Evolutionary conservation across 2,329 filamentous ascomycete genomes (phyloP), one percentile per base, ranked within the genome.

Genomic region (Claviceps paspali): DNA sequence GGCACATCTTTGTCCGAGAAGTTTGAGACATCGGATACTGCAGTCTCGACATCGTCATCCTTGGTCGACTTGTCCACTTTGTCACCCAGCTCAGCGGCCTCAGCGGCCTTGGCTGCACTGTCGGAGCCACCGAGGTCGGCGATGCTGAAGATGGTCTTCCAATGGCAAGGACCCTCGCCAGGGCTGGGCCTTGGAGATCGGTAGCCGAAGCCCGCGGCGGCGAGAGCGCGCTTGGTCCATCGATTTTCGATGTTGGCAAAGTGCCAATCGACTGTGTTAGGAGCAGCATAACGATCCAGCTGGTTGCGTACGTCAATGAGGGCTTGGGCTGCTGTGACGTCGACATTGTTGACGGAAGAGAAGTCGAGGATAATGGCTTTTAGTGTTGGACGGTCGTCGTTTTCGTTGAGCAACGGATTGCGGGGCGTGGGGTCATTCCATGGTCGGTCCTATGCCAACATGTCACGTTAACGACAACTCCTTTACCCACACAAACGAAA

Each of bases 71-170:
- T 43, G 23, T 43, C 44, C 28, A 41, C 60, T 39, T 70, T 62
- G 48, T 87, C 81, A 0, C 80, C 81, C 3, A 66, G 64, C 21
- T 36, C 40, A 0, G 72, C 73, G 1, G 79, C 78, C 19, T 39
- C 37, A 8, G 40, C 40, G 2, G 52, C 52, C 10, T 46, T 46
- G 7, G 54, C 49, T 1, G 81, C 82, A 14, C 79, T 84, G 39
- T 77, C 63, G 1, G 65, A 63, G 8, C 86, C 80, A 41, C 84
- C 76, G 36, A 93, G 75, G 51, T 94, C 85, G 1, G 88, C 84
- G 24, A 96, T 87, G 52, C 76, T 85, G 68, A 95, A 96, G 47
- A 96, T 87, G 17, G 85, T 82, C 59, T 85, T 87, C 56, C 55
- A 60, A 15, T 56, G 48, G 12, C 50, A 51, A 2, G 51, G 36